phyloP scores from a whole-genome alignment of 2,329 filamentous ascomycete genomes.

The Sclerotinia sclerotiorum region DNA sequence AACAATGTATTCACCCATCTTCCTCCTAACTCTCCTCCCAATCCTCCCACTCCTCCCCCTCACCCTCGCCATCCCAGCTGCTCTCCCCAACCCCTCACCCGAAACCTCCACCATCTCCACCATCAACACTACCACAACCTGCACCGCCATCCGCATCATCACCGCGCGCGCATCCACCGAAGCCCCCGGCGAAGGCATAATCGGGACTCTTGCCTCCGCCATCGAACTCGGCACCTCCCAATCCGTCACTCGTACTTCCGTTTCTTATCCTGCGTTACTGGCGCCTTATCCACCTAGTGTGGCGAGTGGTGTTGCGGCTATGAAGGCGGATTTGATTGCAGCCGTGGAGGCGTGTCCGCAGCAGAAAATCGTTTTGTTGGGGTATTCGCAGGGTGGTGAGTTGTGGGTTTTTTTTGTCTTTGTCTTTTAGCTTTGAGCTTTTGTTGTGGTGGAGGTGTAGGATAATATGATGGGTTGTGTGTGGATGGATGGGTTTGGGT shows the following conservation, averaged over 20 bases:
- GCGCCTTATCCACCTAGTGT: neutral
- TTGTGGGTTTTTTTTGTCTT: neutral
- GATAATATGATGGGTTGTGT: too few relatives aligned
- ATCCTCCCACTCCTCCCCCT: neutral
- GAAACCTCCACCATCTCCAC: neutral
- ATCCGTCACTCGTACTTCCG: neutral
- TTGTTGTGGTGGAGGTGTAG: too few relatives aligned
- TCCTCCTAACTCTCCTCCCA: neutral
- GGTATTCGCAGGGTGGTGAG: slow-evolving; percentile 13
- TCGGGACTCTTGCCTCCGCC: neutral
- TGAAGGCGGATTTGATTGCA: slow-evolving; percentile 6
- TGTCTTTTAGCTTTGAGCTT: too few relatives aligned
- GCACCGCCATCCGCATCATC: slow-evolving; percentile 8
- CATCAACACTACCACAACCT: neutral
- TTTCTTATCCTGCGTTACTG: neutral
- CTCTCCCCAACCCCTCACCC: neutral
- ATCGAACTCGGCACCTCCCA: neutral
- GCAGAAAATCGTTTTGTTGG: slow-evolving; percentile 11
- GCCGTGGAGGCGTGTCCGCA: slow-evolving; percentile 6
- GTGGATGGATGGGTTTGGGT: too few relatives aligned
- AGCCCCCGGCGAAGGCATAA: neutral
- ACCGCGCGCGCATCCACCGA: slow-evolving; percentile 17
- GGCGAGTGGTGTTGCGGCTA: slow-evolving; percentile 14
- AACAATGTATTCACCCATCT: neutral
- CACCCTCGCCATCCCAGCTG: neutral